Evolutionary conservation across 768 basidiomycete genomes (phyloP).

Genomic region (Kwoniella sp.): DNA sequence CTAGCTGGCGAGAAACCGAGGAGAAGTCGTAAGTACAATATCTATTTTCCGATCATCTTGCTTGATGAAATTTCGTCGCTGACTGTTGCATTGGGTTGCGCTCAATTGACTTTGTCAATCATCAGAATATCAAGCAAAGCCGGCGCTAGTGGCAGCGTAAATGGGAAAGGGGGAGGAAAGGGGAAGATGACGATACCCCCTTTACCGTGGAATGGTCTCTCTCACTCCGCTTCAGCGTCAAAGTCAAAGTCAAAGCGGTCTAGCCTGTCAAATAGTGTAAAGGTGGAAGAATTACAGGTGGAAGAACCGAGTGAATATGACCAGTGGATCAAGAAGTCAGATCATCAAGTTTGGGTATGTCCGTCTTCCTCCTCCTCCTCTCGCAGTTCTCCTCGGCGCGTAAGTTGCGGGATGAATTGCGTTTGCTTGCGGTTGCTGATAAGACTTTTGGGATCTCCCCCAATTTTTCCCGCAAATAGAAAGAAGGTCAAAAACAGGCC

Average conservation of each 20-base stretch:
- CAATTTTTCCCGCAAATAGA: too few species aligned
- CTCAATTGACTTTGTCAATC: too few species aligned
- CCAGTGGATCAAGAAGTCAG: conserved; percentile 42
- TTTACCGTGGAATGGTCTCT: conserved; percentile 4
- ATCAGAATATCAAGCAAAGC: not conserved
- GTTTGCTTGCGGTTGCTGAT: not conserved
- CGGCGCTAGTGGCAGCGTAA: not conserved
- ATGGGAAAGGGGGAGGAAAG: conserved; percentile 15
- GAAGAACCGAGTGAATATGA: conserved; percentile 43
- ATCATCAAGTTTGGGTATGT: conserved; percentile 44
- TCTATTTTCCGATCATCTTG: not conserved
- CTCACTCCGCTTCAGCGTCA: not conserved
- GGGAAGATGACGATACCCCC: conserved; percentile 1
- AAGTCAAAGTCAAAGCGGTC: not conserved
- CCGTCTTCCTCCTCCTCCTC: not conserved
- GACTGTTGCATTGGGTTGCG: not conserved
- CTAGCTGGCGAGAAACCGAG: conserved; percentile 11
- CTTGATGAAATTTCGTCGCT: too few species aligned
- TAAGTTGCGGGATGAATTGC: too few species aligned
- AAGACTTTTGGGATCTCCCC: too few species aligned
- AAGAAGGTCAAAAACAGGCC: conserved; percentile 33
- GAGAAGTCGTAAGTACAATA: conserved; percentile 2
- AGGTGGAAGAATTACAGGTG: conserved; percentile 7
- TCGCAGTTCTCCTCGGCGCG: not conserved
- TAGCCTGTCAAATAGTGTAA: not conserved